Evolutionary conservation across 176 grass and related monocot genomes (phyloP), one percentile per base, ranked within the genome.

Genomic region (Phragmites australis): DNA sequence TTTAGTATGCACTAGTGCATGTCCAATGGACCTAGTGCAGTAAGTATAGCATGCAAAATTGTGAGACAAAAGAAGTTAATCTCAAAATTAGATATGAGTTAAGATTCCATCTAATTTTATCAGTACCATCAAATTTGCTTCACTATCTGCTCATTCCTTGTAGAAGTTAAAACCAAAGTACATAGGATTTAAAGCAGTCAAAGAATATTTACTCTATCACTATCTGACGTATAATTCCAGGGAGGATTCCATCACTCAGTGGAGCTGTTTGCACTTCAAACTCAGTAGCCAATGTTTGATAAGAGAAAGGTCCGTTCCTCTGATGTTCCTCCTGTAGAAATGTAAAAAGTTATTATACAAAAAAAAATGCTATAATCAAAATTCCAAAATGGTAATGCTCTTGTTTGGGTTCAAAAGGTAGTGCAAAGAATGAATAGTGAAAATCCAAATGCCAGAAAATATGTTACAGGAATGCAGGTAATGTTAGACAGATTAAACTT

Each of bases 211-310:
- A 97, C 94, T 92, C 87, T 27, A 94, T 89, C 66, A 94, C 92
- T 74, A 94, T 62, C 78, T 97, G 88, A 31, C 92, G 91, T 77
- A 90, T 86, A 83, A 97, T 71, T 72, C 94, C 89, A 64, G 94
- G 94, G 61, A 97, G 94, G 25, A 94, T 57, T 26, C 88, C 94
- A 50, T 94, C 87, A 84, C 71, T 85, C 50, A 94, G 44, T 27
- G 89, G 92, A 42, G 94, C 85, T 22, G 92, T 92, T 87, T 97
- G 92, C 64, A 97, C 87, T 81, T 92, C 87, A 77, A 94, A 79
- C 8, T 68, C 30, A 72, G 46, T 68, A 41, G 34, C 21, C 65
- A 45, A 58, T 80, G 52, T 67, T 55, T 72, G 26, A 80, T 43
- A 31, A 56, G 67, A 30, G 8, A 51, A 70, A 27, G 58, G 41